Evolutionary conservation across 148 eudicot species (phyloP).

Genomic region (Rhododendron mucronatum): DNA sequence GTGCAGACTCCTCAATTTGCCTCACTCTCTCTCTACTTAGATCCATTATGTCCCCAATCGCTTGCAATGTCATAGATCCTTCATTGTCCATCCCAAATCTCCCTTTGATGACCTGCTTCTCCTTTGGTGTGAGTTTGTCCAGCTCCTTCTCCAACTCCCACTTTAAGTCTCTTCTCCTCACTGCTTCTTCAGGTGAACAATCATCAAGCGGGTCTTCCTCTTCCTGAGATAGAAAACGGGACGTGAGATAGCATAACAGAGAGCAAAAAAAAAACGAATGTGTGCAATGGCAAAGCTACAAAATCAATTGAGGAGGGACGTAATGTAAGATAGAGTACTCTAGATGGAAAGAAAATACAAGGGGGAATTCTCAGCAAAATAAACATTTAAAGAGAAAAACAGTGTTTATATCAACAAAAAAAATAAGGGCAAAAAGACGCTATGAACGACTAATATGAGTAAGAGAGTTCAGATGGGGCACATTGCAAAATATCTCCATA

Average conservation of each 20-base stretch:
- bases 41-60: conserved; percentile 79
- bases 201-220: conserved; percentile 32
- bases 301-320: background rate
- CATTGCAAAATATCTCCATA: background rate
- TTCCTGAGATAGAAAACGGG: conserved; percentile 31
- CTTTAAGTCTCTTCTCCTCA: conserved; percentile 59
- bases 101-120: conserved; percentile 67
- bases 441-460: background rate
- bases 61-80: conserved; percentile 78
- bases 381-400: background rate
- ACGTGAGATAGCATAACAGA: background rate
- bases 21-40: conserved; percentile 87
- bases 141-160: conserved; percentile 69
- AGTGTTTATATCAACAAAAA: background rate
- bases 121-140: conserved; percentile 52
- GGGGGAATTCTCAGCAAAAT: background rate
- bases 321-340: background rate
- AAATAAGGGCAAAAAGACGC: background rate
- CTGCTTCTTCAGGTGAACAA: conserved; percentile 37
- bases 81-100: conserved; percentile 80
- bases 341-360: background rate
- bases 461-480: background rate
- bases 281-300: background rate
- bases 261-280: background rate
- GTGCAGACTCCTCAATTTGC: conserved; percentile 75